These are phyloP conservation scores for Paraurostyla sp. DNA, from an alignment of 73 alveolate species.

Conservation along the genomic window DNA sequence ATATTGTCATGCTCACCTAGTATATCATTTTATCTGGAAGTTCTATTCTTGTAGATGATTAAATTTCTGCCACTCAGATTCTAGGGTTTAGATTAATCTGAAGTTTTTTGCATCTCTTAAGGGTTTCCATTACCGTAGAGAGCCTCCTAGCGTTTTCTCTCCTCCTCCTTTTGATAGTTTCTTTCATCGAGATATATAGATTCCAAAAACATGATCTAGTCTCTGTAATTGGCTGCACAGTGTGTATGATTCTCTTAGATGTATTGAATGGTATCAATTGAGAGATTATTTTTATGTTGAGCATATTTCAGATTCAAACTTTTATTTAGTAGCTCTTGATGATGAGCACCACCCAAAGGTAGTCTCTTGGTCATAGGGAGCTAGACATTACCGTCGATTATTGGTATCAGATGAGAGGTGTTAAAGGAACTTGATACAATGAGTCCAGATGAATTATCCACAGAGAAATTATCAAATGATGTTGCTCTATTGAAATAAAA, in stretches of 20 bases:
- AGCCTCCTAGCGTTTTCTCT: conserved; percentile 55
- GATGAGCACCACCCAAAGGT: conserved; percentile 90
- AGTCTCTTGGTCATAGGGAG: conserved; percentile 82
- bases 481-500: conserved; percentile 79
- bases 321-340: conserved; percentile 82
- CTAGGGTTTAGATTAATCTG: background rate
- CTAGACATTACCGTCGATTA: conserved; percentile 76
- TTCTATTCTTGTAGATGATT: background rate
- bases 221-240: conserved; percentile 87
- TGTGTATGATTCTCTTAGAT: conserved; percentile 86
- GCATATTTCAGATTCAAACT: conserved; percentile 87
- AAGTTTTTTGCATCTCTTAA: background rate
- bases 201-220: conserved; percentile 80
- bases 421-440: conserved; percentile 86
- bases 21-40: background rate
- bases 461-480: conserved; percentile 7
- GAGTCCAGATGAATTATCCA: conserved; percentile 70
- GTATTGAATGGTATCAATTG: conserved; percentile 83
- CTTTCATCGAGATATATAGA: conserved; percentile 78
- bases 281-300: conserved; percentile 81
- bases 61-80: conserved; percentile 1
- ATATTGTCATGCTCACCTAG: conserved; percentile 20
- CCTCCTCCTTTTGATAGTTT: conserved; percentile 64
- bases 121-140: conserved; percentile 38
- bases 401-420: conserved; percentile 90